These are phyloP conservation scores for Platanthera guangdongensis DNA, from an alignment of 106 monocot species.

Conservation along the genomic window DNA sequence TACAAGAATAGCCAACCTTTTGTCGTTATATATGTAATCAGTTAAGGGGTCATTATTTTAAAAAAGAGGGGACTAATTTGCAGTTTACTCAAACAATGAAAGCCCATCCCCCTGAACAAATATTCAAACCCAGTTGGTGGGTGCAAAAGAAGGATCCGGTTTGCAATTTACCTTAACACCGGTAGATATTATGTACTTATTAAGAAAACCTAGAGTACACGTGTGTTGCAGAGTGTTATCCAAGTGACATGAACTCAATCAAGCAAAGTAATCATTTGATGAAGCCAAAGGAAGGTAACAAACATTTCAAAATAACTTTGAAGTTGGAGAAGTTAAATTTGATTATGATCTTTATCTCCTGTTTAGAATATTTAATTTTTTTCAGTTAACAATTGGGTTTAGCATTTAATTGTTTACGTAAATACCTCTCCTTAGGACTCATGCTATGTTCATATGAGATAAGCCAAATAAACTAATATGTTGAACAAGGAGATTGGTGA, in stretches of 20 bases:
- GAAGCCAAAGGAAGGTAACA: not conserved
- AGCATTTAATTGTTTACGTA: not conserved
- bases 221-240: not conserved
- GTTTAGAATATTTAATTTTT: not conserved
- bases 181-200: not conserved
- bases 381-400: no score
- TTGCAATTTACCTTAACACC: no score
- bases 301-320: not conserved
- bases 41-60: not conserved
- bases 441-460: not conserved
- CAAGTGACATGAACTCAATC: not conserved
- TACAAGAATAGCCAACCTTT: not conserved
- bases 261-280: not conserved
- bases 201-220: not conserved
- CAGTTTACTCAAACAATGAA: not conserved
- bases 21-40: not conserved
- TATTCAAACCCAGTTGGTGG: no score
- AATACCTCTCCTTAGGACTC: not conserved
- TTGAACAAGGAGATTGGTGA: not conserved
- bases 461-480: not conserved
- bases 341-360: not conserved
- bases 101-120: no score
- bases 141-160: no score
- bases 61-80: not conserved
- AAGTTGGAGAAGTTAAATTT: not conserved